Conservation (phyloP, 2,329 filamentous ascomycete species). For the Alternaria sp. region DNA sequence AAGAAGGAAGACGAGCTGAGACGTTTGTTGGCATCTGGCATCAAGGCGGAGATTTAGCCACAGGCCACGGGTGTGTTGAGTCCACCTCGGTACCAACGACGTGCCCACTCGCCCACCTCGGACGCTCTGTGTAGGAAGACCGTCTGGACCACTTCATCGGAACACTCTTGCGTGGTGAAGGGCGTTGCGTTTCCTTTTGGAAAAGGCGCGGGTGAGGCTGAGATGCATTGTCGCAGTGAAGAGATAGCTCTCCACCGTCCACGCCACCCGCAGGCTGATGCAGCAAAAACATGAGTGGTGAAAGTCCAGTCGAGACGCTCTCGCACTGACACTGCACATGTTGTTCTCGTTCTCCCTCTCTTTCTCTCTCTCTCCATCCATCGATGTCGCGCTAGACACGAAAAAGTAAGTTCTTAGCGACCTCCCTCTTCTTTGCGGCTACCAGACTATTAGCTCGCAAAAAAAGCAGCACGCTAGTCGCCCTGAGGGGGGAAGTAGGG, state of each 20-base stretch:
- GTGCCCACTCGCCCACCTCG: constrained; percentile 1
- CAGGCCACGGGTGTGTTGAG: constrained; percentile 2
- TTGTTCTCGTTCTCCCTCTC: not conserved
- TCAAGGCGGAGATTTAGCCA: constrained; percentile 8
- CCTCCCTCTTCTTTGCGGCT: not conserved
- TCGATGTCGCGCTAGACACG: not conserved
- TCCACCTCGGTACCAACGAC: constrained; percentile 3
- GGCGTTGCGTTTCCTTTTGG: constrained; percentile 6
- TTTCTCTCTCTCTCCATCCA: not conserved
- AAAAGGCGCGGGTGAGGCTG: constrained; percentile 4
- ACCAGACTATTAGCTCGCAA: constrained; percentile 3
- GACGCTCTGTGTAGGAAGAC: constrained; percentile 1
- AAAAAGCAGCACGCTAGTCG: constrained; percentile 7
- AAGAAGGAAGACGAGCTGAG: constrained; percentile 8
- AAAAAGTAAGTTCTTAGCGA: constrained; percentile 1
- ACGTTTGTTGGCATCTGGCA: constrained; percentile 1
- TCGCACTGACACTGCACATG: not conserved
- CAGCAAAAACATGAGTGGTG: constrained; percentile 5
- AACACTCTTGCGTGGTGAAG: constrained; percentile 2
- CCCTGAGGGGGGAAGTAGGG: constrained; percentile 7
- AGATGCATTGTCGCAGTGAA: constrained; percentile 1
- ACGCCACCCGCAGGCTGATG: constrained; percentile 1
- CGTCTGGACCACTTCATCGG: constrained; percentile 4
- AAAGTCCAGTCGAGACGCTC: constrained; percentile 5
- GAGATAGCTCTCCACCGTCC: constrained; percentile 2